Evolutionary conservation across 1,284 basidiomycete species (phyloP).

Genomic region (Malassezia vespertilionis): DNA sequence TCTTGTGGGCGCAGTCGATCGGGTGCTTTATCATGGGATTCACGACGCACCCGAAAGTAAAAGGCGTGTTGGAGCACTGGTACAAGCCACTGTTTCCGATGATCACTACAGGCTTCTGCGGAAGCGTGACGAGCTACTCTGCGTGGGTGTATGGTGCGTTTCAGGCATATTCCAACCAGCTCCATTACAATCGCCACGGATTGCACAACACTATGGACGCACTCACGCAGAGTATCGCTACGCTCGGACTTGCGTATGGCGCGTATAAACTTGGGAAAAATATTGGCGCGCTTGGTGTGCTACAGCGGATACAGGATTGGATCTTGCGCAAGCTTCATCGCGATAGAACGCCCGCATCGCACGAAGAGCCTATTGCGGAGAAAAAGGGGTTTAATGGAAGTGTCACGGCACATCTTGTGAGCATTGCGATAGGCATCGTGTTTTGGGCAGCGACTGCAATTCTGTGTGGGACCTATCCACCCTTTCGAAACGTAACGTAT

Average conservation of each 20-base stretch:
- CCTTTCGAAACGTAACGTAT: slow-evolving; percentile 69
- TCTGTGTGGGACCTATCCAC: slow-evolving; percentile 63
- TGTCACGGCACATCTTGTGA: background rate
- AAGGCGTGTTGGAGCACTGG: slow-evolving; percentile 23
- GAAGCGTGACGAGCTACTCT: slow-evolving; percentile 90
- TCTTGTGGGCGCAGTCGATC: slow-evolving; percentile 74
- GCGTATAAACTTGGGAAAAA: too few species aligned
- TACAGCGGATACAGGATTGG: too few species aligned
- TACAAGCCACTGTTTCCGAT: slow-evolving; percentile 63
- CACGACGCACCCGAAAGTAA: slow-evolving; percentile 39
- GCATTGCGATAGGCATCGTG: slow-evolving; percentile 21
- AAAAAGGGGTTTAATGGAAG: background rate
- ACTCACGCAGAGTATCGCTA: slow-evolving; percentile 34
- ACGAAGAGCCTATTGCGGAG: background rate
- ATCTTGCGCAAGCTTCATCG: too few species aligned
- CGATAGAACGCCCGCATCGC: too few species aligned
- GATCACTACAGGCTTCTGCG: slow-evolving; percentile 85
- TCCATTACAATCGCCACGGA: slow-evolving; percentile 56
- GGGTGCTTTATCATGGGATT: slow-evolving; percentile 76
- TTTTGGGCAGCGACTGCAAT: slow-evolving; percentile 55
- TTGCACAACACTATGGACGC: slow-evolving; percentile 58
- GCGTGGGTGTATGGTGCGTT: slow-evolving; percentile 86
- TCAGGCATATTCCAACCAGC: slow-evolving; percentile 67
- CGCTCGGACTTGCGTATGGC: slow-evolving; percentile 30
- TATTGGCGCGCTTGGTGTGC: too few species aligned